A percentile compares a stretch with the other conserved stretches of the same genome.
phyloP scores from a whole-genome alignment of 1,284 basidiomycete genomes.

The Boletus sp. region DNA sequence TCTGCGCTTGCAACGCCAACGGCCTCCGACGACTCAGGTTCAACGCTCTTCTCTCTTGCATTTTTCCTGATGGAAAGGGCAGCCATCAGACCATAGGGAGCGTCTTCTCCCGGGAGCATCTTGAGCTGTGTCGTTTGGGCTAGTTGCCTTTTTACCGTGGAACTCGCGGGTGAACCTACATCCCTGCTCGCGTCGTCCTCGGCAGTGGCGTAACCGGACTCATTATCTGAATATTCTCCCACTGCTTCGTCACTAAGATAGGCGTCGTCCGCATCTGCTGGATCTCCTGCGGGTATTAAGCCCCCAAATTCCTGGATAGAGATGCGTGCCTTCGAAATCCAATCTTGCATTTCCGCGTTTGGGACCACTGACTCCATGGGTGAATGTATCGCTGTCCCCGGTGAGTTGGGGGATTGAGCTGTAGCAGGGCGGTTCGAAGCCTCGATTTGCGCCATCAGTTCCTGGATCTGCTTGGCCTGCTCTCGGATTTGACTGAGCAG shows the following conservation, averaged over 20 bases:
- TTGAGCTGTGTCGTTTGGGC: constrained; percentile 39
- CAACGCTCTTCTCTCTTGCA: constrained; percentile 41
- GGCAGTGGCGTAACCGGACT: constrained; percentile 37
- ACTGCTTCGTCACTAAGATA: constrained; percentile 25
- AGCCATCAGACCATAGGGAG: constrained; percentile 70
- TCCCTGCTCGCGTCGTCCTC: constrained; percentile 26
- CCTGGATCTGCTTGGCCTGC: constrained; percentile 65
- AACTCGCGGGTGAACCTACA: constrained; percentile 25
- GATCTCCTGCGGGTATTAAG: constrained; percentile 53
- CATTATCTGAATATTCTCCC: constrained; percentile 33
- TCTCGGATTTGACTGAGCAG: constrained; percentile 67
- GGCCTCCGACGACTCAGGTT: constrained; percentile 41
- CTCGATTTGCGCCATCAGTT: constrained; percentile 64
- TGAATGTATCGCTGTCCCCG: constrained; percentile 25
- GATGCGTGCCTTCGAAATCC: constrained; percentile 67
- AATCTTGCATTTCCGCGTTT: constrained; percentile 53
- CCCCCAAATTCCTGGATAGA: constrained; percentile 63
- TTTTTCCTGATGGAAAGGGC: constrained; percentile 49
- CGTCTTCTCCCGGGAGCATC: constrained; percentile 54
- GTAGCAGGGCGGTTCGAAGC: constrained; percentile 20
- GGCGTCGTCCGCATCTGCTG: constrained; percentile 33
- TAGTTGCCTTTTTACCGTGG: constrained; percentile 29
- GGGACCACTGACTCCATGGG: constrained; percentile 30
- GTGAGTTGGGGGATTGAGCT: constrained; percentile 30
- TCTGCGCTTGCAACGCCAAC: constrained; percentile 60